Conservation (phyloP, 768 basidiomycete species). For the Podaxis sp. region DNA sequence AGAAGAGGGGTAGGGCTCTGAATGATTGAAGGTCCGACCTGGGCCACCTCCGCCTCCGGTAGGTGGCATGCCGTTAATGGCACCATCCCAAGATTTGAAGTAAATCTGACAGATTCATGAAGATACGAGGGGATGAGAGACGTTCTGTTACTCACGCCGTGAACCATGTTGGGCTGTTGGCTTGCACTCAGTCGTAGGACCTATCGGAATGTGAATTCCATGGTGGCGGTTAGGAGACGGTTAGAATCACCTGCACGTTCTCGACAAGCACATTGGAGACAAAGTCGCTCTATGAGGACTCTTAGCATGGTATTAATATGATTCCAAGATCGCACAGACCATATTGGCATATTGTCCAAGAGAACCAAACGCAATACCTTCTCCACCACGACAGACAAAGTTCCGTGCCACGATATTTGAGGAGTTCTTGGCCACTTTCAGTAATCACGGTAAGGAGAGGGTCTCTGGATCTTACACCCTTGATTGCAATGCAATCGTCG, state of each 20-base stretch:
- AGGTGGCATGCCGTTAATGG: slow-evolving; percentile 46
- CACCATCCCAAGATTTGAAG: slow-evolving; percentile 53
- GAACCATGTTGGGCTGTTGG: slow-evolving; percentile 53
- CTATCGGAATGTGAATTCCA: slow-evolving; percentile 19
- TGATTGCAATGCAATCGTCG: slow-evolving; percentile 62
- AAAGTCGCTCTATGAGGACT: slow-evolving; percentile 38
- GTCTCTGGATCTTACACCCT: slow-evolving; percentile 39
- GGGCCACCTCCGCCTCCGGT: slow-evolving; percentile 53
- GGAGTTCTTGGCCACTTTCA: slow-evolving; percentile 37
- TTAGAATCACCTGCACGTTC: slow-evolving; percentile 33
- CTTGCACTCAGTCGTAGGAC: slow-evolving; percentile 41
- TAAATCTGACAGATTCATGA: slow-evolving; percentile 34
- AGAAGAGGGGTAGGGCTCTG: not conserved
- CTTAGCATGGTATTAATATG: not conserved
- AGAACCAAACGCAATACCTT: slow-evolving; percentile 58
- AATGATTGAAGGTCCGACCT: slow-evolving; percentile 23
- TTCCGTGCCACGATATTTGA: slow-evolving; percentile 45
- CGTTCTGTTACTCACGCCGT: slow-evolving; percentile 32
- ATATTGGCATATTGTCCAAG: slow-evolving; percentile 52
- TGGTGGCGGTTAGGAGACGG: not conserved
- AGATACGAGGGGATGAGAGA: not conserved
- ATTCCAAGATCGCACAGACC: slow-evolving; percentile 22
- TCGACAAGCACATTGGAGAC: slow-evolving; percentile 49
- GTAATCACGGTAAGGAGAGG: not conserved
- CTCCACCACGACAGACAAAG: slow-evolving; percentile 53